Conservation (phyloP, 2,329 filamentous ascomycete species). For the Bertia moriformis region DNA sequence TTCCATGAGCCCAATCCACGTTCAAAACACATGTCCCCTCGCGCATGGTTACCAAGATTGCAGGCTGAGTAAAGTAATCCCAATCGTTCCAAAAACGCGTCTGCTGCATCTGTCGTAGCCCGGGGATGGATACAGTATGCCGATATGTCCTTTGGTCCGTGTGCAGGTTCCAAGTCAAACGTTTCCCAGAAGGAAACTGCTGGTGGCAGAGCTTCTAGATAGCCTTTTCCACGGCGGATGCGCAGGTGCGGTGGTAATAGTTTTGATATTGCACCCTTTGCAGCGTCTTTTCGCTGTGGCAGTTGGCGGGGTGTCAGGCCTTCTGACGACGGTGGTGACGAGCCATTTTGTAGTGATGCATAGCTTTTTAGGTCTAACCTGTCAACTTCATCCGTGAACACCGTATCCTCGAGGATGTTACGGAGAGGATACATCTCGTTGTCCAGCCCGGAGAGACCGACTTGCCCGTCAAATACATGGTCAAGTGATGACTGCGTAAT, state of each 20-base stretch:
- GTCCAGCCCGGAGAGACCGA: neutral
- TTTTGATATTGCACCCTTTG: conserved; percentile 16
- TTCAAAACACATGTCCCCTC: conserved; percentile 22
- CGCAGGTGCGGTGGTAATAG: conserved; percentile 35
- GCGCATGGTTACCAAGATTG: conserved; percentile 34
- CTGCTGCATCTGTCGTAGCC: conserved; percentile 25
- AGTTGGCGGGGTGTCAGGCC: conserved; percentile 11
- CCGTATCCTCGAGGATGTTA: neutral
- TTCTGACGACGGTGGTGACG: conserved; percentile 6
- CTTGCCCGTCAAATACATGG: conserved; percentile 14
- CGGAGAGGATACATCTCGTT: neutral
- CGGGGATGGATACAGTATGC: conserved; percentile 40
- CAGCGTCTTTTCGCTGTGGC: conserved; percentile 7
- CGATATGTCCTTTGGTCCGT: conserved; percentile 38
- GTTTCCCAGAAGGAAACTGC: conserved; percentile 46
- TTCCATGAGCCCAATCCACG: conserved; percentile 20
- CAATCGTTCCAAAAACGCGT: conserved; percentile 34
- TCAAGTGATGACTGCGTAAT: conserved; percentile 25
- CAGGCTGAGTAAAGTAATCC: conserved; percentile 38
- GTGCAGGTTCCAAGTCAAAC: conserved; percentile 38
- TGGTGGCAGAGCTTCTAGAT: conserved; percentile 37
- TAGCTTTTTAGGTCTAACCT: conserved; percentile 19
- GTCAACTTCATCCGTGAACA: conserved; percentile 11
- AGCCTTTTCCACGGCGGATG: conserved; percentile 33
- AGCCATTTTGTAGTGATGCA: conserved; percentile 11